These are phyloP conservation scores for Coemansia javaensis DNA, from an alignment of 192 early-diverging fungal species.

Conservation along the genomic window DNA sequence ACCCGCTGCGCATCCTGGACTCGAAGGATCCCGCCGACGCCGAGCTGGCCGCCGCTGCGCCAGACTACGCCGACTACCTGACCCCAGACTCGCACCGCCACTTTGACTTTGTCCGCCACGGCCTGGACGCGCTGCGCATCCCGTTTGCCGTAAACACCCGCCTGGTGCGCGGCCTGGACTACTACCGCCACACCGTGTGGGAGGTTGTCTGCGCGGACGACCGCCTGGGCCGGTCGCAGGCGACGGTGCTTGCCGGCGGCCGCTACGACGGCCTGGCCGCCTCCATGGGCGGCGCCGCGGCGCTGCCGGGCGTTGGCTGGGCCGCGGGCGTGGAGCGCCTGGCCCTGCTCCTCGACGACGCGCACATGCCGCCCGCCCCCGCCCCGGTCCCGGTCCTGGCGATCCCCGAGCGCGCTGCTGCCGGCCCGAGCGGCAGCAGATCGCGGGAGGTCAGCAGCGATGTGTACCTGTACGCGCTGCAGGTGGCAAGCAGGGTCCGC, in stretches of 20 bases:
- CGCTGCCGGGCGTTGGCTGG: conserved; percentile 56
- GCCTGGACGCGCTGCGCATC: conserved; percentile 45
- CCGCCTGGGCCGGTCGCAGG: conserved; percentile 54
- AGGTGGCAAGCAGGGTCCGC: conserved; percentile 13
- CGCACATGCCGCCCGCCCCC: neutral
- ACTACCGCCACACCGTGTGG: conserved; percentile 67
- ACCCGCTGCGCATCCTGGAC: conserved; percentile 62
- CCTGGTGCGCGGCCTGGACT: conserved; percentile 66
- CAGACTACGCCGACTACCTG: conserved; percentile 46
- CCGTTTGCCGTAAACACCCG: conserved; percentile 51
- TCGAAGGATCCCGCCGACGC: conserved; percentile 57
- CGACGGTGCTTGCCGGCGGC: conserved; percentile 63
- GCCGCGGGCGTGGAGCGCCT: conserved; percentile 63
- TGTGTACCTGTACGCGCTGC: conserved; percentile 26
- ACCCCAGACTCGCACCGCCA: conserved; percentile 26
- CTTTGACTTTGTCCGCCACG: conserved; percentile 48
- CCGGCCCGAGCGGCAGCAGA: neutral
- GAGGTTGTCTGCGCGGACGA: conserved; percentile 47
- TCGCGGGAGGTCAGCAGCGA: conserved; percentile 1
- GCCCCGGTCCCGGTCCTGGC: conserved; percentile 26
- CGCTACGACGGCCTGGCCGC: conserved; percentile 59
- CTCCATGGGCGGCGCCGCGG: conserved; percentile 51
- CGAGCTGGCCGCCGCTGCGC: conserved; percentile 31
- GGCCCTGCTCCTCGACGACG: conserved; percentile 37
- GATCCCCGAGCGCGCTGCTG: conserved; percentile 15